Percentiles rank a stretch among this genome's conserved stretches.
Conservation (phyloP, 495 filamentous ascomycete species). For the Annulohypoxylon bovei region DNA sequence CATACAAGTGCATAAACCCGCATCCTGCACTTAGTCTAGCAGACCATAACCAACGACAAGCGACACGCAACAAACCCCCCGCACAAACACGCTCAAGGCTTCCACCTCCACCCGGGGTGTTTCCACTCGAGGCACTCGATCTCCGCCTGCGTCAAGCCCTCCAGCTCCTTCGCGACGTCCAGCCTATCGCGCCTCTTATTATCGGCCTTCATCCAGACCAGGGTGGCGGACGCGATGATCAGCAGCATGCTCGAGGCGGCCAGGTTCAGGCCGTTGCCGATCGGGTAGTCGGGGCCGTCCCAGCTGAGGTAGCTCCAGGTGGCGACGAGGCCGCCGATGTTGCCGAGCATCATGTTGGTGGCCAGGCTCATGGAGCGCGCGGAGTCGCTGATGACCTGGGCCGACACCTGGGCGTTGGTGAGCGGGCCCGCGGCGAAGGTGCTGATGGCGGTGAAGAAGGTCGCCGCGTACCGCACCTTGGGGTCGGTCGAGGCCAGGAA, state of each 20-base stretch:
- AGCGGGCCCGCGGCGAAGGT: constrained; percentile 76
- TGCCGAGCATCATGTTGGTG: constrained; percentile 75
- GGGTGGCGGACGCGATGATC: constrained; percentile 55
- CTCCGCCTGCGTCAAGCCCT: constrained; percentile 63
- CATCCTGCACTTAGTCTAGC: neutral
- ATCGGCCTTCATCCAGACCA: constrained; percentile 71
- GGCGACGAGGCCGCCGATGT: constrained; percentile 74
- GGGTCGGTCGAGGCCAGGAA: constrained; percentile 67
- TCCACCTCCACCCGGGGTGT: constrained; percentile 76
- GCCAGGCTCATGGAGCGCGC: constrained; percentile 72
- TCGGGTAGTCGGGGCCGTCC: constrained; percentile 74
- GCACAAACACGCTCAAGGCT: constrained; percentile 48
- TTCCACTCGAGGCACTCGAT: constrained; percentile 77
- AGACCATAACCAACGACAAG: neutral
- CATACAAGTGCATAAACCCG: neutral
- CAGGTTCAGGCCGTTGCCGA: constrained; percentile 79
- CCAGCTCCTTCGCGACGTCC: constrained; percentile 65
- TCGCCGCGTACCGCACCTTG: constrained; percentile 72
- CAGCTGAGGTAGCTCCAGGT: constrained; percentile 75
- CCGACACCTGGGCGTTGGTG: constrained; percentile 71
- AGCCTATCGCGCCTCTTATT: constrained; percentile 66
- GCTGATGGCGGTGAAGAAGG: constrained; percentile 72
- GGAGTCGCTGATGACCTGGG: constrained; percentile 77
- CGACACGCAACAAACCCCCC: neutral
- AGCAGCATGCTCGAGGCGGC: constrained; percentile 66